A percentile compares a stretch with the other conserved stretches of the same genome.
phyloP scores from a whole-genome alignment of 1,139 yeast genomes.

The Saccharomyces hybrid region DNA sequence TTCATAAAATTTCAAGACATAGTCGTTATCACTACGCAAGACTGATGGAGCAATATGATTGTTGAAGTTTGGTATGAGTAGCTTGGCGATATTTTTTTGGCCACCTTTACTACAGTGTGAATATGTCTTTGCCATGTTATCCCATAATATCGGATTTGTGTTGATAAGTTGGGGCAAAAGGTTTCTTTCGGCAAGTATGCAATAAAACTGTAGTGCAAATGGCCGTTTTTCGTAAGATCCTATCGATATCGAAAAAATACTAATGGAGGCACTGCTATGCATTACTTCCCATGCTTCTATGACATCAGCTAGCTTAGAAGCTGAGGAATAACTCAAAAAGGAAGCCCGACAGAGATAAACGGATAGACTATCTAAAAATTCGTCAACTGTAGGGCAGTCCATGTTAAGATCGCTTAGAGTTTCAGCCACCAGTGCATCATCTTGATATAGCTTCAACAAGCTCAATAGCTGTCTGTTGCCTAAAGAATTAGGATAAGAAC shows the following conservation, averaged over 20 bases:
- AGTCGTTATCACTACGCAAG: not conserved
- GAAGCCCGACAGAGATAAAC: not conserved
- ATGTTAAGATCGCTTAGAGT: constrained; percentile 9
- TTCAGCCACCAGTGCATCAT: constrained; percentile 9
- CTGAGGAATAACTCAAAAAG: not conserved
- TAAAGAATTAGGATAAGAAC: constrained; percentile 6
- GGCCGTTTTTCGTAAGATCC: constrained; percentile 1
- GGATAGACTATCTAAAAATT: not conserved
- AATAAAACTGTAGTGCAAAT: not conserved
- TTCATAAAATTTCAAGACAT: not conserved
- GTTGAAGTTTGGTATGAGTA: not conserved
- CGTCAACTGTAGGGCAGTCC: not conserved
- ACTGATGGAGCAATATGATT: not conserved
- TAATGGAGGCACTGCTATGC: not conserved
- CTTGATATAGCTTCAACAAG: constrained; percentile 7
- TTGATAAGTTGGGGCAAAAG: not conserved
- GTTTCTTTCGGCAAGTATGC: constrained; percentile 9
- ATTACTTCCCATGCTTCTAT: not conserved
- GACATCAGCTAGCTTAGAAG: not conserved
- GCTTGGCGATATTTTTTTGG: not conserved
- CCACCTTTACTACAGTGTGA: not conserved
- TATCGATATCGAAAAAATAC: not conserved
- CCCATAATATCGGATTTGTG: not conserved
- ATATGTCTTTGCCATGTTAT: not conserved
- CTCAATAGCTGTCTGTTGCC: constrained; percentile 11